Evolutionary conservation across 176 grass and related monocot species (phyloP), one percentile per base, ranked within the genome.

Genomic region (Bolboschoenus planiculmis): DNA sequence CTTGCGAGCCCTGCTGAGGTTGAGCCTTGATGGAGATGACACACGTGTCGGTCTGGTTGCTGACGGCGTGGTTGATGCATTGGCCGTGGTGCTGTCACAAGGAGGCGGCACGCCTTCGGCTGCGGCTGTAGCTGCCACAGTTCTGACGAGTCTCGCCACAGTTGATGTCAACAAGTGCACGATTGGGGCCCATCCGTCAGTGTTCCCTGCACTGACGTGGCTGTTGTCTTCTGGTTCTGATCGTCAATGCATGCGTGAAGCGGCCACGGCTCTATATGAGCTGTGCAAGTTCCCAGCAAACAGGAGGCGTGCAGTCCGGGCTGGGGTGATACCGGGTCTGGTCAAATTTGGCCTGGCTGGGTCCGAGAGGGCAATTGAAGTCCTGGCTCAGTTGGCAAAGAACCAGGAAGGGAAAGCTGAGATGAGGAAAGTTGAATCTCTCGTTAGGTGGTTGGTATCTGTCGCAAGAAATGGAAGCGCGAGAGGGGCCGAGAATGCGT

Each of bases 91-190:
- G 1, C 46, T 92, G 14, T 72, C 83, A 10, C 34, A 46, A 2
- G 83, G 86, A 78, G 84, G 79, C 18, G 57, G 84, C 53, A 86
- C 59, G 30, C 50, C 71, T 14, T 64, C 85, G 18, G 83, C 85
- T 46, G 90, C 92, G 9, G 90, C 95, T 20, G 84, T 90, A 60
- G 92, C 90, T 0, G 88, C 92, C 74, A 95, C 92, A 15, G 82
- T 88, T 61, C 73, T 98, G 27, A 97, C 95, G 35, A 98, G 95
- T 79, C 90, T 98, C 10, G 92, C 95, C n/a, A 92, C 85, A 8
- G 92, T 98, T 1, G 95, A 91, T 42, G 95, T 98, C 64, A 98
- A 98, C 84, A 98, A 98, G 90, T 94, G 87, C 84, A 91, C 90
- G 33, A 93, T 98, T 65, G 95, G 95, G 44, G 89, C 95, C 3